Evolutionary conservation across 805 yeast genomes (phyloP), one percentile per base, ranked within the genome.

Genomic region (Ogataea angusta): DNA sequence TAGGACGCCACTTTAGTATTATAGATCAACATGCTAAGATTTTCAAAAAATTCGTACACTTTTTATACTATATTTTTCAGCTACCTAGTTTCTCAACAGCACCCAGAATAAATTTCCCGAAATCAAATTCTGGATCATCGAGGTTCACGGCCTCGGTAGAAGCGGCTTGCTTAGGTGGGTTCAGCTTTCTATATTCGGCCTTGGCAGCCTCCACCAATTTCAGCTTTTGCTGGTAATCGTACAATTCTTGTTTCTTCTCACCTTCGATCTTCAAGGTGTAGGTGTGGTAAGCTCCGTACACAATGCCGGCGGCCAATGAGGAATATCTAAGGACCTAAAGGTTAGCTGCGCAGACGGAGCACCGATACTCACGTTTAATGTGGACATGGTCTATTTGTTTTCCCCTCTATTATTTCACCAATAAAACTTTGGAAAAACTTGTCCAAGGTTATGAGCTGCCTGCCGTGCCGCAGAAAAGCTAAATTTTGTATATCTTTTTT

Each of bases 121-220:
- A 76, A 64, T 90, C 98, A 65, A 88, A 76, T 70, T 89, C 84
- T 52, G 95, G 93, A 68, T 89, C 95, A 58, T 87, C 91, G 63
- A 89, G 73, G 69, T 90, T 76, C 52, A 82, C 63, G 39, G 77
- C 75, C n/a, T 72, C 66, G 35, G 70, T 54, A 22, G 67, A 55
- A 43, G 72, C 72, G 27, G 63, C 64, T 38, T 63, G 63, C 52
- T 70, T 70, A 46, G 73, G 68, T 42, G 69, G 66, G 54, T 69
- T 60, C 58, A 79, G 68, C 66, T 78, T 83, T 54, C 87, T 89
- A 69, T 75, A 91, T 70, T 86, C 90, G 39, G 82, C 84, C 73
- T 86, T 89, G 54, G 98, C 99, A 67, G 88, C 84, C 45, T 73
- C 79, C 57, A 91, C 85, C 62, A 90, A 77, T 57, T 82, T 80